phyloP scores from a whole-genome alignment of 352 stramenopile species.

The Phytophthora fragariaefolia region DNA sequence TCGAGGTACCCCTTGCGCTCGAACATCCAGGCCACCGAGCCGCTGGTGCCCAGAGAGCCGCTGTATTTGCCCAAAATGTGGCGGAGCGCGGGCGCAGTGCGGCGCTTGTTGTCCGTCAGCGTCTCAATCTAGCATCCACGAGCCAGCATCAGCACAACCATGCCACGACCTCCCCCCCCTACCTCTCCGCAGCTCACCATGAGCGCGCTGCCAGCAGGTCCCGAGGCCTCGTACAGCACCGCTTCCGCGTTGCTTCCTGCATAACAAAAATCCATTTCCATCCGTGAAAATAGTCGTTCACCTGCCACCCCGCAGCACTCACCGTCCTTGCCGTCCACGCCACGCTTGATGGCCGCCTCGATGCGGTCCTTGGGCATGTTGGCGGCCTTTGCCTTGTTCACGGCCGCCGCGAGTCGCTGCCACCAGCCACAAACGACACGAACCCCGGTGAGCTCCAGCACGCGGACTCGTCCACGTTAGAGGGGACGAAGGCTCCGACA shows the following conservation, averaged over 20 bases:
- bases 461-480: too few species aligned
- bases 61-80: slow-evolving; percentile 78
- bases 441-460: too few species aligned
- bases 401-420: slow-evolving; percentile 55
- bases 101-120: slow-evolving; percentile 84
- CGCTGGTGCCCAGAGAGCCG: slow-evolving; percentile 72
- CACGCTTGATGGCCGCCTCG: slow-evolving; percentile 83
- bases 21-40: slow-evolving; percentile 88
- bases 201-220: slow-evolving; percentile 72
- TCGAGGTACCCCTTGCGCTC: slow-evolving; percentile 86
- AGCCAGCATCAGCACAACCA: background rate
- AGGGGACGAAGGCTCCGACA: background rate
- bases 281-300: background rate
- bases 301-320: background rate
- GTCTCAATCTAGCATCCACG: slow-evolving; percentile 70
- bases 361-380: slow-evolving; percentile 90
- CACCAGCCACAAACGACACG: background rate
- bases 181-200: slow-evolving; percentile 47
- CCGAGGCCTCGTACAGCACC: slow-evolving; percentile 82
- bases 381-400: slow-evolving; percentile 78
- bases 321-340: slow-evolving; percentile 82
- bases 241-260: slow-evolving; percentile 68
- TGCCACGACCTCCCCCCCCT: too few species aligned
- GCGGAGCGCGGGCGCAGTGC: slow-evolving; percentile 80
- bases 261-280: background rate